phyloP scores from a whole-genome alignment of 2,329 filamentous ascomycete genomes.

The Scytalidium lignicola region DNA sequence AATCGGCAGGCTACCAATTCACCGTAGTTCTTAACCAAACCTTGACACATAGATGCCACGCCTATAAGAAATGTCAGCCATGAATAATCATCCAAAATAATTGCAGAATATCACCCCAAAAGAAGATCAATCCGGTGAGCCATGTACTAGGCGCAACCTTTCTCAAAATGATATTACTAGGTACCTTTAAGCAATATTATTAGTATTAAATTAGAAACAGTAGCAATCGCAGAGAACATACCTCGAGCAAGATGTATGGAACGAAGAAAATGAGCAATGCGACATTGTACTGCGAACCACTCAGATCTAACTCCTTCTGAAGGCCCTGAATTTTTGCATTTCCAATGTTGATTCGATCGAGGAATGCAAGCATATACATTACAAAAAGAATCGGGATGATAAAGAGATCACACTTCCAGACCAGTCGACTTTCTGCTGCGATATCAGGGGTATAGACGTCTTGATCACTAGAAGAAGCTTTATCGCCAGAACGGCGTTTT shows the following conservation, averaged over 20 bases:
- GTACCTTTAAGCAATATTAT: constrained; percentile 30
- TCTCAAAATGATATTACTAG: constrained; percentile 17
- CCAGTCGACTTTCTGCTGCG: background rate
- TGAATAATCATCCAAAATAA: background rate
- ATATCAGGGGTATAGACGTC: background rate
- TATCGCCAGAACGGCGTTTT: no score
- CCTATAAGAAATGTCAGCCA: constrained; percentile 7
- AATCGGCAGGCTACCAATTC: constrained; percentile 30
- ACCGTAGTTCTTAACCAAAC: constrained; percentile 35
- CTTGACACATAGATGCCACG: constrained; percentile 37
- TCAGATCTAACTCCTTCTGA: constrained; percentile 56
- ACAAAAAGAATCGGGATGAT: constrained; percentile 42
- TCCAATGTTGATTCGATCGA: constrained; percentile 71
- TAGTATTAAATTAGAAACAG: constrained; percentile 18
- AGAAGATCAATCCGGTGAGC: constrained; percentile 33
- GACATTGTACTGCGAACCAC: constrained; percentile 31
- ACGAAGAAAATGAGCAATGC: constrained; percentile 35
- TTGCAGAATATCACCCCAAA: constrained; percentile 36
- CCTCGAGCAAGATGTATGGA: constrained; percentile 33
- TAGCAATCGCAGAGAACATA: background rate
- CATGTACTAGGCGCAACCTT: constrained; percentile 30
- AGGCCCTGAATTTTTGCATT: constrained; percentile 60
- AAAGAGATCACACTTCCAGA: background rate
- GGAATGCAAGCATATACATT: constrained; percentile 46
- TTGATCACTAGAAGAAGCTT: background rate